These are phyloP conservation scores for Neofusicoccum kwambonambiense DNA, from an alignment of 2,329 filamentous ascomycete species.

Conservation along the genomic window DNA sequence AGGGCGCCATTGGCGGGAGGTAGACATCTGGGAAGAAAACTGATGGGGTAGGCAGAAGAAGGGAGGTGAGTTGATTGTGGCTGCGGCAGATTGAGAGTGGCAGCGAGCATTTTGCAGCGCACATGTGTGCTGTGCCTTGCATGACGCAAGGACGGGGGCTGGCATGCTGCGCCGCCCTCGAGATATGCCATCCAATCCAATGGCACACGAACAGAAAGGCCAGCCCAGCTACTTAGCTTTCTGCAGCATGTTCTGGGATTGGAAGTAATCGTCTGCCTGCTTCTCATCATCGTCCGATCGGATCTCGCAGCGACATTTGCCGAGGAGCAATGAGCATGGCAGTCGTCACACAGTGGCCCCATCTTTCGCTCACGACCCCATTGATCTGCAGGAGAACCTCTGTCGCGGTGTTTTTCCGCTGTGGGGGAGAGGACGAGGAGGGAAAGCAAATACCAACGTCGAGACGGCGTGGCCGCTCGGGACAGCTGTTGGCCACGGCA, in stretches of 20 bases:
- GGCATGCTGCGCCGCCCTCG: background rate
- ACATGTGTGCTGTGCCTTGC: slow-evolving; percentile 1
- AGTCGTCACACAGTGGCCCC: background rate
- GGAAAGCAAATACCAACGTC: background rate
- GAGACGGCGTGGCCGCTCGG: slow-evolving; percentile 10
- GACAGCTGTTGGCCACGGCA: background rate
- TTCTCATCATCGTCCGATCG: background rate
- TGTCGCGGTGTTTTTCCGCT: background rate
- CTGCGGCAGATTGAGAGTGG: background rate
- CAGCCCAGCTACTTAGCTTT: background rate
- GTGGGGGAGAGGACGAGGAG: background rate
- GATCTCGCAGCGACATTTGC: background rate
- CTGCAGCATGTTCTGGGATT: background rate
- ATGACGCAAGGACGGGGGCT: background rate
- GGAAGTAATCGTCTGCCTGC: background rate
- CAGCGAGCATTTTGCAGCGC: background rate
- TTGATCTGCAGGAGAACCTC: slow-evolving; percentile 4
- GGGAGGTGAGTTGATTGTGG: background rate
- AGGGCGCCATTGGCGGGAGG: background rate
- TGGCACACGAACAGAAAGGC: too few species aligned
- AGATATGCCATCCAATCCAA: background rate
- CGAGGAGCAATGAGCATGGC: background rate
- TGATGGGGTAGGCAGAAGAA: background rate
- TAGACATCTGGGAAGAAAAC: background rate
- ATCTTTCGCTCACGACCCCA: background rate